phyloP scores from a whole-genome alignment of 2,329 filamentous ascomycete genomes.

The Fusarium sp. region DNA sequence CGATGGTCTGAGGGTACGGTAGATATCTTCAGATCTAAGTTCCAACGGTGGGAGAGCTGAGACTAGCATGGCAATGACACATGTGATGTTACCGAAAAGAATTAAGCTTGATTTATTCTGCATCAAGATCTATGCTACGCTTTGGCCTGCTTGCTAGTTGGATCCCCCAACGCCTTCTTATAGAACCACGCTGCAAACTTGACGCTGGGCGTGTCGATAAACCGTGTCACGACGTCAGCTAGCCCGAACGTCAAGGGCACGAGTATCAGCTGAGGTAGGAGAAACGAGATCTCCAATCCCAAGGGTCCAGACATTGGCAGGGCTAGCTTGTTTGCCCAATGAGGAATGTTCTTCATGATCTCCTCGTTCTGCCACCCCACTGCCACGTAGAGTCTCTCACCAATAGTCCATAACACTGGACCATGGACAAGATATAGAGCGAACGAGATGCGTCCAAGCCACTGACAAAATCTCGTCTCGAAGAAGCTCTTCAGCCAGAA shows the following conservation, averaged over 20 bases:
- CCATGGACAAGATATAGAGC: slow-evolving; percentile 73
- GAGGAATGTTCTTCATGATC: slow-evolving; percentile 61
- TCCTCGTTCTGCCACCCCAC: slow-evolving; percentile 64
- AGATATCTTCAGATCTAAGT: background rate
- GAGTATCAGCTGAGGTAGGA: slow-evolving; percentile 68
- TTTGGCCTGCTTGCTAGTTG: slow-evolving; percentile 31
- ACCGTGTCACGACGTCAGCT: slow-evolving; percentile 65
- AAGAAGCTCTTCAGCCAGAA: slow-evolving; percentile 67
- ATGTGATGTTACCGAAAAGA: background rate
- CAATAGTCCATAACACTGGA: slow-evolving; percentile 67
- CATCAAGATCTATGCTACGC: slow-evolving; percentile 1
- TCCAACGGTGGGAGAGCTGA: background rate
- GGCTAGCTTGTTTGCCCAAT: slow-evolving; percentile 67
- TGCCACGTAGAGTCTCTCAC: slow-evolving; percentile 71
- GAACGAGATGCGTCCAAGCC: slow-evolving; percentile 71
- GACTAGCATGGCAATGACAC: background rate
- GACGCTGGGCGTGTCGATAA: slow-evolving; percentile 70
- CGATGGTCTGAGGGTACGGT: background rate
- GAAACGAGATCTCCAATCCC: slow-evolving; percentile 69
- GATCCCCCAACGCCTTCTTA: slow-evolving; percentile 51
- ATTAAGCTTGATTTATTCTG: slow-evolving; percentile 31
- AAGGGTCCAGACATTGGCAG: slow-evolving; percentile 66
- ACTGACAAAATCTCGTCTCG: slow-evolving; percentile 67
- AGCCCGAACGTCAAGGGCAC: slow-evolving; percentile 68
- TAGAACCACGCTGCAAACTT: slow-evolving; percentile 68